phyloP scores from a whole-genome alignment of 2,329 filamentous ascomycete species.

The Colletotrichum sublineola region DNA sequence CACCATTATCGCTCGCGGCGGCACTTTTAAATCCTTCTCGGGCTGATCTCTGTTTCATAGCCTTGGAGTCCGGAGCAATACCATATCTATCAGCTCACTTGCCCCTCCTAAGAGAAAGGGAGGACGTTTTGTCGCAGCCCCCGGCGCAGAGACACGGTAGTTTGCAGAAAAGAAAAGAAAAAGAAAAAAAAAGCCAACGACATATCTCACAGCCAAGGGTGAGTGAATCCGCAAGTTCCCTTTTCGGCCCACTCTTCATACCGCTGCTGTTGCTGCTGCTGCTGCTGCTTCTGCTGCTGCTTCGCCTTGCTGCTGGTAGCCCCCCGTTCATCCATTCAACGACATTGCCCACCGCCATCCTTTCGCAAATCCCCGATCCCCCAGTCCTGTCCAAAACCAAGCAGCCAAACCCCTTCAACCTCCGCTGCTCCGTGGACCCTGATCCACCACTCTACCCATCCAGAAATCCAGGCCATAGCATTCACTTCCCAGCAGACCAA shows the following conservation, averaged over 20 bases:
- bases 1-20: neutral
- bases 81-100: constrained; percentile 10
- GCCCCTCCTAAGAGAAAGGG: neutral
- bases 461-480: constrained; percentile 36
- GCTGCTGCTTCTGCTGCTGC: neutral
- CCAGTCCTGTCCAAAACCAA: constrained; percentile 24
- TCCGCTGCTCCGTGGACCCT: constrained; percentile 33
- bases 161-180: constrained; percentile 18
- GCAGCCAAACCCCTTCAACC: constrained; percentile 39
- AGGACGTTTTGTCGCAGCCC: constrained; percentile 3
- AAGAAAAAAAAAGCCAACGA: neutral
- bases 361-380: constrained; percentile 16
- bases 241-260: constrained; percentile 34
- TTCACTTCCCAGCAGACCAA: constrained; percentile 37
- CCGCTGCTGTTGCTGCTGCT: constrained; percentile 13
- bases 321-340: constrained; percentile 27
- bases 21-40: constrained; percentile 5
- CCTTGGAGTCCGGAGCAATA: constrained; percentile 12
- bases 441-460: constrained; percentile 39
- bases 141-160: constrained; percentile 1
- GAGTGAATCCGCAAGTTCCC: constrained; percentile 33
- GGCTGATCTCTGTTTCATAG: neutral
- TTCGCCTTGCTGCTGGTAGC: constrained; percentile 17
- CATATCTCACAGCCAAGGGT: constrained; percentile 9
- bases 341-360: constrained; percentile 22